Percentiles rank a stretch among this genome's conserved stretches.
phyloP scores from a whole-genome alignment of 495 filamentous ascomycete genomes.

The Penicillium silybi region DNA sequence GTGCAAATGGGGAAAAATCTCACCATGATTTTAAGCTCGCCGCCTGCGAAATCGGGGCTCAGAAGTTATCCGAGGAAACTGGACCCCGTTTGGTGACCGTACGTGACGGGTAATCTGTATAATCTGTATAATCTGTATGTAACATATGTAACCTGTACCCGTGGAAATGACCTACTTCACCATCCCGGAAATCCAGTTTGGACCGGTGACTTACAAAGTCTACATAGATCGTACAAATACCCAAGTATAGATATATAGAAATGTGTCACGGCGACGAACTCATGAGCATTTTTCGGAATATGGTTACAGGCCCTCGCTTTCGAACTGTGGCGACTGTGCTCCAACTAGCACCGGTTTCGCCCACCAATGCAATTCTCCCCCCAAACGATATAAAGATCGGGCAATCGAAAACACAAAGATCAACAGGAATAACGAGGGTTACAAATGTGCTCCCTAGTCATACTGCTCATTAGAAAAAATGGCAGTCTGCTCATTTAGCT shows the following conservation, averaged over 20 bases:
- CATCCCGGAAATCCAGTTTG: too few relatives aligned
- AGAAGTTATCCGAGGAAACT: conserved; percentile 14
- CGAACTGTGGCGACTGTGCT: conserved; percentile 3
- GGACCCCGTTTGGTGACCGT: not conserved
- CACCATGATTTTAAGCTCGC: conserved; percentile 14
- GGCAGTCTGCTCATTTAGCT: conserved; percentile 33
- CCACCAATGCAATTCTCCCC: conserved; percentile 18
- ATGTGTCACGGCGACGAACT: conserved; percentile 7
- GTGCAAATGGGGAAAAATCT: not conserved
- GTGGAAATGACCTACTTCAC: too few relatives aligned
- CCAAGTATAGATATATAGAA: too few relatives aligned
- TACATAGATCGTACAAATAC: too few relatives aligned
- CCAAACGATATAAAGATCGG: conserved; percentile 23
- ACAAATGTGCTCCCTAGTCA: conserved; percentile 22
- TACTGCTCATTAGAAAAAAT: conserved; percentile 34
- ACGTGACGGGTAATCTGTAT: not conserved
- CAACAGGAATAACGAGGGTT: conserved; percentile 22
- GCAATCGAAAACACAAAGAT: conserved; percentile 25
- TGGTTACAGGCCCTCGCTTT: conserved; percentile 27
- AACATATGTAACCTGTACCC: too few relatives aligned
- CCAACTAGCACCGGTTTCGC: not conserved
- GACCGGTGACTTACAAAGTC: too few relatives aligned
- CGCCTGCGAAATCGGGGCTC: conserved; percentile 1
- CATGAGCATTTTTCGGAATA: conserved; percentile 25
- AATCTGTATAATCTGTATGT: too few relatives aligned